Evolutionary conservation across 2,329 filamentous ascomycete species (phyloP).

Genomic region (Colletotrichum zoysiae): DNA sequence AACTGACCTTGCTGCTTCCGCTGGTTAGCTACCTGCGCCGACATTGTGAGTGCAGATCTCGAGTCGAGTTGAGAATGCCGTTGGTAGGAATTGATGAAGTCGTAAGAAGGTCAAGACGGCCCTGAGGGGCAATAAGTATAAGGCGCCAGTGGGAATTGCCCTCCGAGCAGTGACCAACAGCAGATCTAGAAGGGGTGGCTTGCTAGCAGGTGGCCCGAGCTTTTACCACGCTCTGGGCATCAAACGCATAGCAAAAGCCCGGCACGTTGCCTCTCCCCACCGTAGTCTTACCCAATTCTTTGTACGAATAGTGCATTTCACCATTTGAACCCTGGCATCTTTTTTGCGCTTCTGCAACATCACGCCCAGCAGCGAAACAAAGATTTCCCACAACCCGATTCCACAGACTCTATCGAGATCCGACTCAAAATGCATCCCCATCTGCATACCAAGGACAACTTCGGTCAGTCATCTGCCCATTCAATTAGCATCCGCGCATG

Average conservation of each 20-base stretch:
- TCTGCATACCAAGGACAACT: slow-evolving; percentile 91
- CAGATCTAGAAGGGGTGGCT: slow-evolving; percentile 25
- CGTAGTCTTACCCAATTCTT: slow-evolving; percentile 28
- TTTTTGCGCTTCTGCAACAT: slow-evolving; percentile 23
- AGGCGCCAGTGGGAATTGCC: neutral
- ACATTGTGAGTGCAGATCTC: slow-evolving; percentile 52
- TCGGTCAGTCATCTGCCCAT: slow-evolving; percentile 67
- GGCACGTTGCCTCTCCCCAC: slow-evolving; percentile 8
- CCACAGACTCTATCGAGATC: neutral
- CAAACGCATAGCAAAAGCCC: slow-evolving; percentile 23
- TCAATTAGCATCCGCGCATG: neutral
- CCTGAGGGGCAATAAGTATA: slow-evolving; percentile 6
- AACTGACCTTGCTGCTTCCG: slow-evolving; percentile 77
- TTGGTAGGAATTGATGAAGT: slow-evolving; percentile 14
- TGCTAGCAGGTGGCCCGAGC: slow-evolving; percentile 38
- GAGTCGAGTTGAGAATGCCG: neutral
- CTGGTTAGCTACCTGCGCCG: slow-evolving; percentile 66
- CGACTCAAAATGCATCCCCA: slow-evolving; percentile 87
- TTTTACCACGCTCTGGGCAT: slow-evolving; percentile 26
- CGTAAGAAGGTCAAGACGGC: neutral
- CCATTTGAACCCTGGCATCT: slow-evolving; percentile 22
- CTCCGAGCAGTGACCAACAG: slow-evolving; percentile 23
- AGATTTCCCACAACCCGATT: neutral
- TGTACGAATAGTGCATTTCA: slow-evolving; percentile 10
- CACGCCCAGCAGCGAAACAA: slow-evolving; percentile 5